Conservation (phyloP, 208 protist species). For the Phytomonas serpens region DNA sequence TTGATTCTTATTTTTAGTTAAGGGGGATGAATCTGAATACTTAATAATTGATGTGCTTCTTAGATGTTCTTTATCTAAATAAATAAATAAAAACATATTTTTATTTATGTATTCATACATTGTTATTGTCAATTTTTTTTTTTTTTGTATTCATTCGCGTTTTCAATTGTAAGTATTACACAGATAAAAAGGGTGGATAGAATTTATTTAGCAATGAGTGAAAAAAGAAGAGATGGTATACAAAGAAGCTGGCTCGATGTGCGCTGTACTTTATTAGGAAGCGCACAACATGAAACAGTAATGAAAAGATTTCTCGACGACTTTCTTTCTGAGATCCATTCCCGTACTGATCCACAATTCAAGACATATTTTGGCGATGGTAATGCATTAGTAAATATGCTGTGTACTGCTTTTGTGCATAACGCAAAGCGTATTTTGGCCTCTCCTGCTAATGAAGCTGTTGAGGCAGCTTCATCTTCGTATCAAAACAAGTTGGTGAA, state of each 20-base stretch:
- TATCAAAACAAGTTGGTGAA: slow-evolving; percentile 6
- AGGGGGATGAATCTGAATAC: not conserved
- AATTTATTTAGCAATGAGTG: slow-evolving; percentile 9
- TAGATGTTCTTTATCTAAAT: not conserved
- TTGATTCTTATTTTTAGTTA: not conserved
- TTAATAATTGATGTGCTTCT: not conserved
- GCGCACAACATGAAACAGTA: slow-evolving; percentile 19
- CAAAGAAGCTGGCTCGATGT: slow-evolving; percentile 46
- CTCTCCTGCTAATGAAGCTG: not conserved
- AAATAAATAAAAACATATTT: slow-evolving; percentile 2
- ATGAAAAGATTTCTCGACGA: slow-evolving; percentile 30
- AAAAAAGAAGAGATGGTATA: slow-evolving; percentile 9
- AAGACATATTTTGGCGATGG: slow-evolving; percentile 30
- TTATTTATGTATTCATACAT: slow-evolving; percentile 5
- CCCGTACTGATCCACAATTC: slow-evolving; percentile 24
- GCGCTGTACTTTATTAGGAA: slow-evolving; percentile 23
- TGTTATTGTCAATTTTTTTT: slow-evolving; percentile 10
- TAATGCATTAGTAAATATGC: slow-evolving; percentile 17
- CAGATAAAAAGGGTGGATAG: slow-evolving; percentile 3
- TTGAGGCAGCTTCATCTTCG: not conserved
- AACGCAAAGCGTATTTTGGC: slow-evolving; percentile 8
- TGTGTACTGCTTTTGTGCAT: slow-evolving; percentile 20
- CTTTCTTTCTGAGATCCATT: slow-evolving; percentile 22
- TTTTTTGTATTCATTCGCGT: slow-evolving; percentile 11
- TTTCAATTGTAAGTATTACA: slow-evolving; percentile 11